phyloP scores from a whole-genome alignment of 805 yeast species.

The Candida taoyuanica region DNA sequence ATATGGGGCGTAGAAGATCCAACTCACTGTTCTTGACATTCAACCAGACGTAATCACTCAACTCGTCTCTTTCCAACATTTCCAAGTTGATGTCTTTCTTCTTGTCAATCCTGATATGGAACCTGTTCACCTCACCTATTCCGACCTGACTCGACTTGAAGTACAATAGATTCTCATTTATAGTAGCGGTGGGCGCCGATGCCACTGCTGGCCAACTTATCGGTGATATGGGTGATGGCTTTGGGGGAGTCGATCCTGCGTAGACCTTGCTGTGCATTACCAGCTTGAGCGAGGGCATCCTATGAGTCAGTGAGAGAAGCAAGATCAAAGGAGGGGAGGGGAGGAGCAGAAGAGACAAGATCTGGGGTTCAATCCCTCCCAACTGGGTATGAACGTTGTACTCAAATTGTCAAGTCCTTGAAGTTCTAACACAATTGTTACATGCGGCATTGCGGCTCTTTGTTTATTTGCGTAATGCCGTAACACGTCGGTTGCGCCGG shows the following conservation, averaged over 20 bases:
- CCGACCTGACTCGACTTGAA: slow-evolving; percentile 11
- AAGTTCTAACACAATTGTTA: too few species aligned
- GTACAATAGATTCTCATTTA: slow-evolving; percentile 13
- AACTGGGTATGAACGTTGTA: too few species aligned
- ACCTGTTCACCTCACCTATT: slow-evolving; percentile 22
- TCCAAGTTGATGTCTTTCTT: neutral
- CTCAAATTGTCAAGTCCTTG: too few species aligned
- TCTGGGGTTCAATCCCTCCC: too few species aligned
- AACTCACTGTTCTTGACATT: slow-evolving; percentile 69
- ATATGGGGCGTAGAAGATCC: slow-evolving; percentile 73
- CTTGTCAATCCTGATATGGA: slow-evolving; percentile 6
- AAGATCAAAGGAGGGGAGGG: too few species aligned
- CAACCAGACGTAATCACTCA: slow-evolving; percentile 34
- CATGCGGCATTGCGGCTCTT: too few species aligned
- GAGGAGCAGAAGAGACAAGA: too few species aligned
- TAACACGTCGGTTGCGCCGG: too few species aligned
- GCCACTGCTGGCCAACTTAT: slow-evolving; percentile 1
- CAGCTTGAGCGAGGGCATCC: neutral
- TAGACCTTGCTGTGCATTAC: neutral
- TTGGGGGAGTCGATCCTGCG: neutral
- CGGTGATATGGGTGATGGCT: slow-evolving; percentile 1
- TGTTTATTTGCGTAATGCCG: too few species aligned
- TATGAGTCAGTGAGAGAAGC: too few species aligned
- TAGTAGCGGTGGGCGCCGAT: neutral
- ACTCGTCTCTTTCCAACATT: slow-evolving; percentile 6